A percentile compares a stretch with the other conserved stretches of the same genome.
These are phyloP conservation scores for Penicillium longicatenatum DNA, from an alignment of 495 filamentous ascomycete genomes.

Conservation along the genomic window DNA sequence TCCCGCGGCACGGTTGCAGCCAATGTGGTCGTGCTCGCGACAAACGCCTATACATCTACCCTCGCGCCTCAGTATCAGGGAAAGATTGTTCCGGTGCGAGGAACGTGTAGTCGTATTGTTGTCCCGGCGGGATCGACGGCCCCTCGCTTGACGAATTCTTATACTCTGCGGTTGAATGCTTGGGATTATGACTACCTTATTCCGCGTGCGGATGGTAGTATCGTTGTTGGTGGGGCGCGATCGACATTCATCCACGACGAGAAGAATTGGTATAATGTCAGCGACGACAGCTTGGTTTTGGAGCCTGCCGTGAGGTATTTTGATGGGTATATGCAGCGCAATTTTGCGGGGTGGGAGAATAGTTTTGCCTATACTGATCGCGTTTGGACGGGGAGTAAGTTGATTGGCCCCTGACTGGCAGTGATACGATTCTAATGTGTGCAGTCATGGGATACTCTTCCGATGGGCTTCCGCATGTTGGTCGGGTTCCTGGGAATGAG, in stretches of 20 bases:
- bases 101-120: conserved; percentile 42
- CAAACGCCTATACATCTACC: conserved; percentile 78
- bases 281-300: conserved; percentile 50
- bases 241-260: conserved; percentile 34
- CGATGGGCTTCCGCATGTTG: conserved; percentile 48
- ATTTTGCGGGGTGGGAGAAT: conserved; percentile 53
- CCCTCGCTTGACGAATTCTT: conserved; percentile 25
- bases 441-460: conserved; percentile 43
- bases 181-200: conserved; percentile 53
- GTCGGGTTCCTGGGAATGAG: conserved; percentile 42
- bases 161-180: conserved; percentile 28
- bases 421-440: conserved; percentile 3
- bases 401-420: conserved; percentile 6
- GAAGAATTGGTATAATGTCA: conserved; percentile 50
- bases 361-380: conserved; percentile 43
- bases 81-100: conserved; percentile 75
- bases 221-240: conserved; percentile 55
- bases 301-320: conserved; percentile 44
- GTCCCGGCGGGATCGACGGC: conserved; percentile 22
- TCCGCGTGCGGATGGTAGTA: conserved; percentile 49
- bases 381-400: conserved; percentile 57
- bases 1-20: conserved; percentile 62
- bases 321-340: conserved; percentile 48
- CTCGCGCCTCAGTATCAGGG: conserved; percentile 68
- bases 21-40: conserved; percentile 67